Evolutionary conservation across 306 rosid species (phyloP).

Genomic region (Lablab purpureus): DNA sequence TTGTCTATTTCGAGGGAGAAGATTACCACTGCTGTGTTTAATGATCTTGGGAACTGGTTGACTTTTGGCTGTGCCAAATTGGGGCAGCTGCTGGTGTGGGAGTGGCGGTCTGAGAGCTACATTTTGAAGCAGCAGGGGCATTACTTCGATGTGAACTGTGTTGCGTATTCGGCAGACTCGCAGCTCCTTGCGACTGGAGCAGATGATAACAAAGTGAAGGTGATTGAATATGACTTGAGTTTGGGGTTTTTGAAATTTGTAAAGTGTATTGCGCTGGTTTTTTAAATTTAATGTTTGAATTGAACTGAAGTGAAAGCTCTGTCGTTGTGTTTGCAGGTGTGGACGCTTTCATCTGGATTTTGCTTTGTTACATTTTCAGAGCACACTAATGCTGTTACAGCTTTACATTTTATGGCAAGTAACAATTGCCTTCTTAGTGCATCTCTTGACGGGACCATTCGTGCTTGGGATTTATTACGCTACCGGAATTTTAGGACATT

Average conservation of each 20-base stretch:
- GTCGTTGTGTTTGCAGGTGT: conserved; percentile 70
- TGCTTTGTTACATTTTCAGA: conserved; percentile 90
- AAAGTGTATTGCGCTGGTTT: neutral
- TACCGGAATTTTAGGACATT: conserved; percentile 85
- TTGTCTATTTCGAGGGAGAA: conserved; percentile 86
- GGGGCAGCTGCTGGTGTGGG: conserved; percentile 97
- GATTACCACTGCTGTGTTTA: conserved; percentile 81
- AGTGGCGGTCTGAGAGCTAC: conserved; percentile 93
- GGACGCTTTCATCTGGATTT: conserved; percentile 88
- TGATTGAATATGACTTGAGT: conserved; percentile 38
- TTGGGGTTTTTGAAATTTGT: conserved; percentile 26
- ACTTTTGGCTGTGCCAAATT: conserved; percentile 87
- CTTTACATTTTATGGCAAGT: conserved; percentile 87
- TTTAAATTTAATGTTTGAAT: neutral
- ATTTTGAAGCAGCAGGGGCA: conserved; percentile 99
- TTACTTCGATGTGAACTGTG: conserved; percentile 86
- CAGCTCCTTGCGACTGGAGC: conserved; percentile 95
- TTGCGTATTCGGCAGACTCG: conserved; percentile 86
- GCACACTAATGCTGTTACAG: conserved; percentile 89
- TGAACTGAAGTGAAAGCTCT: conserved; percentile 5
- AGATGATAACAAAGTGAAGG: conserved; percentile 99
- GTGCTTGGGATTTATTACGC: conserved; percentile 94
- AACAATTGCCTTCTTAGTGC: conserved; percentile 86
- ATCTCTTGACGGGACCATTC: conserved; percentile 95
- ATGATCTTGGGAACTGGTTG: conserved; percentile 92